Percentiles rank a stretch among this genome's conserved stretches.
These are phyloP conservation scores for Moelleriella libera DNA, from an alignment of 2,329 filamentous ascomycete species.

Conservation along the genomic window DNA sequence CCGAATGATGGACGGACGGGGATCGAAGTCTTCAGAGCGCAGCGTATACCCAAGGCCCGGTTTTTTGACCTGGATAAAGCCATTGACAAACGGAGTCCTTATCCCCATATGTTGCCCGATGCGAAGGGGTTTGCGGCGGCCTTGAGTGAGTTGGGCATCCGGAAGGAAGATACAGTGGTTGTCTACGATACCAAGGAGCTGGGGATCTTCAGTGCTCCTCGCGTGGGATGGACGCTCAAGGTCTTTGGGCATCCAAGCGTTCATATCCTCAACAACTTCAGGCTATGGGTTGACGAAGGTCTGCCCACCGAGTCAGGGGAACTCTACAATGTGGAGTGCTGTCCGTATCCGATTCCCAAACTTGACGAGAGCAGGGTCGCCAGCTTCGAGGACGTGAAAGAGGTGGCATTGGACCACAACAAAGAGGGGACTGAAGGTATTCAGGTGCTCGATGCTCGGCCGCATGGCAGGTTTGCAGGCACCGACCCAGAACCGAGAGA, in stretches of 20 bases:
- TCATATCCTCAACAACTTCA: slow-evolving; percentile 91
- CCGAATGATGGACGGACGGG: slow-evolving; percentile 82
- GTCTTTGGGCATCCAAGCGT: slow-evolving; percentile 83
- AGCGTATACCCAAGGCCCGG: slow-evolving; percentile 74
- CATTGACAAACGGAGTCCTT: slow-evolving; percentile 75
- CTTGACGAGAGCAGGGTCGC: slow-evolving; percentile 52
- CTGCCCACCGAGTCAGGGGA: slow-evolving; percentile 71
- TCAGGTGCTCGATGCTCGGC: slow-evolving; percentile 80
- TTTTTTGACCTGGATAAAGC: slow-evolving; percentile 95
- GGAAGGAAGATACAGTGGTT: slow-evolving; percentile 76
- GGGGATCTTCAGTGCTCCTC: slow-evolving; percentile 86
- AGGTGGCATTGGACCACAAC: slow-evolving; percentile 60
- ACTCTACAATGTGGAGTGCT: slow-evolving; percentile 52
- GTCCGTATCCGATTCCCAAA: slow-evolving; percentile 49
- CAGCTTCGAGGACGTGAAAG: slow-evolving; percentile 69
- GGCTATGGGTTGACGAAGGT: slow-evolving; percentile 77
- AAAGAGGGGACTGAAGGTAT: slow-evolving; percentile 74
- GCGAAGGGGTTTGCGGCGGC: slow-evolving; percentile 69
- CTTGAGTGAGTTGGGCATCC: slow-evolving; percentile 81
- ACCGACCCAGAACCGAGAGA: slow-evolving; percentile 74
- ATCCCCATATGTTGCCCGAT: slow-evolving; percentile 91
- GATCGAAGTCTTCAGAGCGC: slow-evolving; percentile 64
- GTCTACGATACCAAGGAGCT: slow-evolving; percentile 88
- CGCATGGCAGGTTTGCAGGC: slow-evolving; percentile 67
- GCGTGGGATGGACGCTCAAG: slow-evolving; percentile 85